phyloP scores from a whole-genome alignment of 1,284 basidiomycete species.

The Megacollybia platyphylla region DNA sequence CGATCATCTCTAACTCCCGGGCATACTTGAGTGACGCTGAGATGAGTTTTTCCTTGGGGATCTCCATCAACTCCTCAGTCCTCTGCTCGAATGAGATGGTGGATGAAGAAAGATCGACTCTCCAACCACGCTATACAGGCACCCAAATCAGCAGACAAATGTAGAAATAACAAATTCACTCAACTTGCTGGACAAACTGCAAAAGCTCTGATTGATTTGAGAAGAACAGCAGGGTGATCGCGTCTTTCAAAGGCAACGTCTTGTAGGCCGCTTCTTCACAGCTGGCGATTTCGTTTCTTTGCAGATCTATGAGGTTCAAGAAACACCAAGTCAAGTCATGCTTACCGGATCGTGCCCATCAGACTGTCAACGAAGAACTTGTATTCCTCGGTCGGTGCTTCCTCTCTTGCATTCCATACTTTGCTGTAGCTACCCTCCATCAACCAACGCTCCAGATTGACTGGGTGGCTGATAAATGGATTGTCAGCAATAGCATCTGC shows the following conservation, averaged over 20 bases:
- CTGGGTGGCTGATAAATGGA: constrained; percentile 74
- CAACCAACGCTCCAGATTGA: constrained; percentile 90
- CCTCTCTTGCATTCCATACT: constrained; percentile 90
- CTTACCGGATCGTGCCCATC: constrained; percentile 84
- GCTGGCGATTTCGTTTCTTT: constrained; percentile 84
- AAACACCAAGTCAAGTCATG: constrained; percentile 2
- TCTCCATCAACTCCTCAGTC: constrained; percentile 66
- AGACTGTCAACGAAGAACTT: constrained; percentile 83
- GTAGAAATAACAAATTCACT: constrained; percentile 9
- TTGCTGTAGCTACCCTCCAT: constrained; percentile 99
- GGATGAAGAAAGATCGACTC: constrained; percentile 48
- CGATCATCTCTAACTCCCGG: constrained; percentile 80
- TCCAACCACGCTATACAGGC: constrained; percentile 51
- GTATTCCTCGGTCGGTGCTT: constrained; percentile 81
- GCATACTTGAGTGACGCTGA: constrained; percentile 66
- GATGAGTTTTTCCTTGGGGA: constrained; percentile 75
- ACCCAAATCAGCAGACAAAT: constrained; percentile 2
- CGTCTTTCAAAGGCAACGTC: constrained; percentile 78
- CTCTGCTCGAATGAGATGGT: constrained; percentile 58
- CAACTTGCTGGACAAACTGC: constrained; percentile 64
- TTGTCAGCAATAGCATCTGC: constrained; percentile 64
- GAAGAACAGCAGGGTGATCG: constrained; percentile 83
- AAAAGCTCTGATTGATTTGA: constrained; percentile 65
- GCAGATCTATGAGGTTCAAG: constrained; percentile 2
- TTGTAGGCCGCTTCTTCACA: constrained; percentile 89